A percentile compares a stretch with the other conserved stretches of the same genome.
Evolutionary conservation across 2,329 filamentous ascomycete species (phyloP).

Genomic region (Alternaria brassicae): DNA sequence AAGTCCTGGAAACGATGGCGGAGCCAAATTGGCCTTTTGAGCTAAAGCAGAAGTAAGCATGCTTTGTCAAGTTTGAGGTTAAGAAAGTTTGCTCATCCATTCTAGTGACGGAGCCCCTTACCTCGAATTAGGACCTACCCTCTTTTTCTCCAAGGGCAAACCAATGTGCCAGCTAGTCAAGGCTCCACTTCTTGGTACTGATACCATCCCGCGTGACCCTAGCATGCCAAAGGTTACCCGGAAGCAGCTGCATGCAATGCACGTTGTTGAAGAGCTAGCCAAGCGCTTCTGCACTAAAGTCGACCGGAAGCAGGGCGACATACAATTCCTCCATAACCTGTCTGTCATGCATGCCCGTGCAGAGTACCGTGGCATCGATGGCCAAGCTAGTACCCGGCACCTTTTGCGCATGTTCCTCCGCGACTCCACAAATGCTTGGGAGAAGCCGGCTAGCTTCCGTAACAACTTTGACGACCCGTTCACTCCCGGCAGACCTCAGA

Average conservation of each 20-base stretch:
- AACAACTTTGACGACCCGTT: conserved; percentile 47
- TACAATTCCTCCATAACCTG: conserved; percentile 49
- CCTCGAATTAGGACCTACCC: conserved; percentile 43
- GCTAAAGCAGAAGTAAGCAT: conserved; percentile 46
- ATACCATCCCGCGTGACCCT: conserved; percentile 38
- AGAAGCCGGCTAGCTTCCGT: conserved; percentile 37
- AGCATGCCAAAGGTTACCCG: conserved; percentile 40
- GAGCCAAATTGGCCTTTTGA: conserved; percentile 48
- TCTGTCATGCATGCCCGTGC: conserved; percentile 48
- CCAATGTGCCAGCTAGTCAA: conserved; percentile 50
- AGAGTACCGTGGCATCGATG: conserved; percentile 37
- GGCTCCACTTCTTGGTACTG: conserved; percentile 47
- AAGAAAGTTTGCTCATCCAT: conserved; percentile 1
- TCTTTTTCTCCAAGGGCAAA: conserved; percentile 47
- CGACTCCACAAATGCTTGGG: conserved; percentile 44
- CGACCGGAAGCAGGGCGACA: conserved; percentile 47
- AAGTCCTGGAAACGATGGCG: conserved; percentile 46
- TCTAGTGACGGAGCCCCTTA: conserved; percentile 38
- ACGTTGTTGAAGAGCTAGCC: conserved; percentile 39
- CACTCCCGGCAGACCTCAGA: conserved; percentile 35
- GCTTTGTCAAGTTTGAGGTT: neutral
- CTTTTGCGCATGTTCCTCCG: conserved; percentile 50
- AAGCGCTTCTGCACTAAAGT: conserved; percentile 39
- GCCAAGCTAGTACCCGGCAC: conserved; percentile 41
- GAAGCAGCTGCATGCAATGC: conserved; percentile 41